Evolutionary conservation across 768 basidiomycete species (phyloP), one percentile per base, ranked within the genome.

Genomic region (Leccinum arenicola): DNA sequence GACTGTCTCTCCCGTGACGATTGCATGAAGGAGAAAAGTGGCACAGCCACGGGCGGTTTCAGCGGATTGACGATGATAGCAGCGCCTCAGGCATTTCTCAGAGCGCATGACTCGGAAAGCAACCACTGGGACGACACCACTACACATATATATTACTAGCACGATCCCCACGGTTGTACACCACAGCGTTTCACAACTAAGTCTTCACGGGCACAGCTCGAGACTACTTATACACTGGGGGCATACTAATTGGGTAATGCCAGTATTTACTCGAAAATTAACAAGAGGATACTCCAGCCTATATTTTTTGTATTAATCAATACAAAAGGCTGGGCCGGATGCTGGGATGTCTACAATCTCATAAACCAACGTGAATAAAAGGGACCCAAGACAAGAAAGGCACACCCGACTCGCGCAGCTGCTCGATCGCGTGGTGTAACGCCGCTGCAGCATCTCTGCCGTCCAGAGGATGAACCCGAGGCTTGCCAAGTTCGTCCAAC

Each of bases 1-100:
- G 77, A 77, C 33, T 68, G 73, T 6, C 51, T 33, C 33, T 52
- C 51, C 47, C 75, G 68, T 52, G 33, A 58, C 40, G 40, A 43
- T 19, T 65, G 58, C 68, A 69, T 69, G 11, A 3, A 19, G 17
- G 33, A 12, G 4, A 40, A 9, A 3, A 23, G 4, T 10, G 1
- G 45, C 62, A 59, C 58, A 52, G 62, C 59, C 60, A 64, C 55
- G 1, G 10, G 40, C n/a, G 43, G 47, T 19, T 12, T 48, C 19
- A 48, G 11, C 43, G n/a, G 25, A 25, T 25, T n/a, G n/a, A n/a
- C 25, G 6, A 0, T 35, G 35, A 35, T 35, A n/a, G 33, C 7
- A 14, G 40, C 59, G 68, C 25, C 25, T 25, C 25, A 69, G 68
- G 61, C 60, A 68, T 29, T 66, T 66, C 31, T 62, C n/a, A n/a